Evolutionary conservation across 768 basidiomycete species (phyloP).

Genomic region (Dioszegia hungarica): DNA sequence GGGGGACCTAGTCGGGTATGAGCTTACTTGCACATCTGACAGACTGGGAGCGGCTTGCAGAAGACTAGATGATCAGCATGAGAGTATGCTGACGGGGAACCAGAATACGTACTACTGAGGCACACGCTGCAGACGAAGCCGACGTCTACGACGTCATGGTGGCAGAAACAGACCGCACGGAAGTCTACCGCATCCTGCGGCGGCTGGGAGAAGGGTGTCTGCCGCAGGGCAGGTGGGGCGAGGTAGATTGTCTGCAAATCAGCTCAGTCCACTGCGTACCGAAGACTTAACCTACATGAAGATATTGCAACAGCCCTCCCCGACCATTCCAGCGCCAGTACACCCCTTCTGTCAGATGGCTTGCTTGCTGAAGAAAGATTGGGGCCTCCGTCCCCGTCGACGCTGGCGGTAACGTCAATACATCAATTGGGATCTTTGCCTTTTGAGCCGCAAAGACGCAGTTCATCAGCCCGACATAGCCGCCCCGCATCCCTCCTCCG

Average conservation of each 20-base stretch:
- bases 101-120: constrained; percentile 69
- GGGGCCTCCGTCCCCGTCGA: constrained; percentile 63
- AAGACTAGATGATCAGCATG: constrained; percentile 60
- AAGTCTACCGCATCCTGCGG: constrained; percentile 95
- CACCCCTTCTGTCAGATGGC: constrained; percentile 88
- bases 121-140: constrained; percentile 99
- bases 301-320: constrained; percentile 30
- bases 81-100: not conserved
- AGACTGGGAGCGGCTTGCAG: constrained; percentile 87
- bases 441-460: constrained; percentile 99
- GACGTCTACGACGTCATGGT: constrained; percentile 91
- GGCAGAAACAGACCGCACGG: constrained; percentile 96
- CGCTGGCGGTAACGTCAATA: constrained; percentile 70
- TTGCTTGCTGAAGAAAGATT: constrained; percentile 94
- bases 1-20: not conserved
- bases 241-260: constrained; percentile 73
- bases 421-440: constrained; percentile 92
- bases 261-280: not conserved
- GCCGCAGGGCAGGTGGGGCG: constrained; percentile 63
- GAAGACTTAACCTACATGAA: constrained; percentile 26
- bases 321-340: constrained; percentile 61
- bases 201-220: constrained; percentile 69
- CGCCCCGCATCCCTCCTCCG: constrained; percentile 46
- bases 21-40: constrained; percentile 83
- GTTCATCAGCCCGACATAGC: constrained; percentile 98